Evolutionary conservation across 2,329 filamentous ascomycete genomes (phyloP).

Genomic region (Pestalotiopsis sp.): DNA sequence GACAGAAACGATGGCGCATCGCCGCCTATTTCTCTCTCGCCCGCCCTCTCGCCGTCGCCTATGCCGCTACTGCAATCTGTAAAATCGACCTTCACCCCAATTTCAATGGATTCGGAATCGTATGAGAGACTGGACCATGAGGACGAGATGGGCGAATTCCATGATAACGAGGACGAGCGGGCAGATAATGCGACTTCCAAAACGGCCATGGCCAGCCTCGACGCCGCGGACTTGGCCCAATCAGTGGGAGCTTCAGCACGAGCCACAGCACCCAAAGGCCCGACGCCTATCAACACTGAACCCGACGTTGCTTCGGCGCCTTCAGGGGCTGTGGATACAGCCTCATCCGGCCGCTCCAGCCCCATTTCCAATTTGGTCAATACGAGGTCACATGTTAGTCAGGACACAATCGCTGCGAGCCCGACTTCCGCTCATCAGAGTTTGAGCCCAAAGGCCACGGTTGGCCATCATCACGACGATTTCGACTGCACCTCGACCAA

Average conservation of each 20-base stretch:
- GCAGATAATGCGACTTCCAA: conserved; percentile 10
- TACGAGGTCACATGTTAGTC: conserved; percentile 16
- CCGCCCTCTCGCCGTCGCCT: conserved; percentile 31
- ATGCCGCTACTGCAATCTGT: conserved; percentile 31
- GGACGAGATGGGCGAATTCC: background rate
- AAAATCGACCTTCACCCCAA: conserved; percentile 32
- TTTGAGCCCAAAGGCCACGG: conserved; percentile 18
- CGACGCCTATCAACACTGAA: conserved; percentile 24
- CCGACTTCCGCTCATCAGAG: background rate
- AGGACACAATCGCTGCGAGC: conserved; percentile 16
- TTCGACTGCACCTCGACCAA: background rate
- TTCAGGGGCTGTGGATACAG: conserved; percentile 25
- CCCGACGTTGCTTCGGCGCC: conserved; percentile 33
- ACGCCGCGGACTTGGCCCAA: conserved; percentile 25
- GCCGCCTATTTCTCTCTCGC: conserved; percentile 28
- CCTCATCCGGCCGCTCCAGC: conserved; percentile 18
- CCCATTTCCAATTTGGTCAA: conserved; percentile 17
- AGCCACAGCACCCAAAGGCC: conserved; percentile 22
- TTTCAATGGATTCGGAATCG: conserved; percentile 34
- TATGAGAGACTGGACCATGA: conserved; percentile 10
- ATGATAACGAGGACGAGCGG: background rate
- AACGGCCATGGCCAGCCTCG: conserved; percentile 24
- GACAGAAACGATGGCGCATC: conserved; percentile 27
- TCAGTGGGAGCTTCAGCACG: conserved; percentile 33
- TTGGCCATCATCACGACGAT: conserved; percentile 7